Evolutionary conservation across 345 rosid genomes (phyloP).

Genomic region (Hirschfeldia incana): DNA sequence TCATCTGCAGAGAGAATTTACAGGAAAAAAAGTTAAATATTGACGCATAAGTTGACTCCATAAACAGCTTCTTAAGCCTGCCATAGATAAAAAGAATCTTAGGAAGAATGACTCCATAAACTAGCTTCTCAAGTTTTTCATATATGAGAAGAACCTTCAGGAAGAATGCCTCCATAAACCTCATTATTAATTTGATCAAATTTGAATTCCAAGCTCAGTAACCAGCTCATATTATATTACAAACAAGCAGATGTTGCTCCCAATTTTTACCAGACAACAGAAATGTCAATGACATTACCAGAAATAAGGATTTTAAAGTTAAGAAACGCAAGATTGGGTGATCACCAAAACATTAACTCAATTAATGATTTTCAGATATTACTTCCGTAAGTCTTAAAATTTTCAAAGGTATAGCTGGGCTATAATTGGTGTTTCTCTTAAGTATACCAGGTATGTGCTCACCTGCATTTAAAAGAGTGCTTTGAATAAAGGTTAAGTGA

Average conservation of each 20-base stretch:
- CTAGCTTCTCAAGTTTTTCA: conserved; percentile 15
- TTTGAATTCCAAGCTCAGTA: neutral
- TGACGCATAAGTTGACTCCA: neutral
- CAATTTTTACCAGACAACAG: conserved; percentile 5
- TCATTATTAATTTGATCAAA: conserved; percentile 19
- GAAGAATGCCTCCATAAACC: conserved; percentile 20
- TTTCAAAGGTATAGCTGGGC: neutral
- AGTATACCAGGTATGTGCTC: neutral
- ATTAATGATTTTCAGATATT: conserved; percentile 3
- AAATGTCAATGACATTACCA: conserved; percentile 9
- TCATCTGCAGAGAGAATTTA: conserved; percentile 48
- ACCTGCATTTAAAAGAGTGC: neutral
- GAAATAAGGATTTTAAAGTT: neutral
- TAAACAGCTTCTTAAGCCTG: conserved; percentile 1
- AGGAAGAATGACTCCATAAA: conserved; percentile 28
- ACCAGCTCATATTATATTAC: conserved; percentile 10
- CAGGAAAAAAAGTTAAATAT: conserved; percentile 8
- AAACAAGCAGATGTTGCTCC: conserved; percentile 6
- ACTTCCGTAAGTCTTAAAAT: conserved; percentile 7
- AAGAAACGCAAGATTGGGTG: conserved; percentile 12
- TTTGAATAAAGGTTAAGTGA: neutral
- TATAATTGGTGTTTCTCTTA: neutral
- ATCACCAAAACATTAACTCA: conserved; percentile 18
- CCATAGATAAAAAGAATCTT: conserved; percentile 11
- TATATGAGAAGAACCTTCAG: conserved; percentile 10